Evolutionary conservation across 805 yeast genomes (phyloP), one percentile per base, ranked within the genome.

Genomic region (Candida namnaoensis): DNA sequence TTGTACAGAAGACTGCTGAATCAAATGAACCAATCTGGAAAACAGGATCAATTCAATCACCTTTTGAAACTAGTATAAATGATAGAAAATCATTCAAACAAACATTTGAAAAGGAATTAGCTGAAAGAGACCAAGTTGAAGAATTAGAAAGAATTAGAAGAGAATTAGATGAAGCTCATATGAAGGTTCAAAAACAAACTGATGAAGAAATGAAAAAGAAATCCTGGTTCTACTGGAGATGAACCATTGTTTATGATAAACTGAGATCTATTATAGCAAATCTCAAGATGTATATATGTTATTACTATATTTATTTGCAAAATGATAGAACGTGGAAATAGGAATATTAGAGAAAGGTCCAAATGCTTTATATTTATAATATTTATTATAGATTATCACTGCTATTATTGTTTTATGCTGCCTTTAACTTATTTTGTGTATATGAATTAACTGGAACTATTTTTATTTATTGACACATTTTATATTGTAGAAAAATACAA

Each of bases 11-110:
- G 46, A 83, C 93, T 0, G 62, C 87, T 3, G 69, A 72, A 1
- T 79, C 88, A 13, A 70, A 79, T 49, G 88, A 83, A 42, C 95
- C 95, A 0, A 77, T 84, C 38, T 85, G 95, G 95, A 81, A 74
- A 56, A 78, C 95, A 0, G 95, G 90, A 0, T 66, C 78, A 1
- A 72, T 85, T 34, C 64, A 67, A 36, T 72, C 82, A 1, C 93
- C 95, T 0, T 82, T 84, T 74, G 91, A 74, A 41, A 52, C 49
- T 34, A 51, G 38, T 24, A 54, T 56, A 14, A 48, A 49, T n/a
- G 55, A 56, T 39, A 51, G 46, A 35, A 49, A 51, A 30, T 54
- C 71, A 43, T 71, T 74, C 38, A 66, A 69, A 41, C 74, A 73
- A 46, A 56, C 60, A 37, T 71, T 71, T 46, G 76, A 75, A 51